Base-by-base conservation (phyloP, 768 basidiomycete species). In the Boletus rubescentipes region DNA sequence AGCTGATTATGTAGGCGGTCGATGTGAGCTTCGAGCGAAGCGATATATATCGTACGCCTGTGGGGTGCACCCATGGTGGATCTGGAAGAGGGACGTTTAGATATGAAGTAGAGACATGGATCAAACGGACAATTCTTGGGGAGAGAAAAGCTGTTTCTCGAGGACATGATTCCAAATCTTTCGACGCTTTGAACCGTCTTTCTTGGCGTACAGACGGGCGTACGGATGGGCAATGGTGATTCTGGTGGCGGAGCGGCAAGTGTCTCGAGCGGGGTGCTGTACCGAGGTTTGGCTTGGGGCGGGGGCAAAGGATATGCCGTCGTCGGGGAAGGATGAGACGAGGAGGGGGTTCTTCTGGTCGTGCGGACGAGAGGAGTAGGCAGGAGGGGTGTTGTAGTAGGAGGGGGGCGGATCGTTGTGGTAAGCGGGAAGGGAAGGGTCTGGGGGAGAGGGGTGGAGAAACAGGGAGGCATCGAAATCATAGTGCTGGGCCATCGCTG, bases 91-190 rank as follows among this genome's bases (percentile, higher is more conserved):
- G 10, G 34, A 15, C 9, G 47, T 4, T 14, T 5, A 26, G 9
- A 2, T 6, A 7, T 7, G 34, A 20, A 2, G 16, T 6, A 30
- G 42, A 11, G 35, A 39, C 9, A 15, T 31, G 23, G 4, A 5
- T 5, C 12, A 35, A 15, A 76, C 79, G 46, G 57, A 87, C 85
- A 91, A 64, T 67, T 91, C 87, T 44, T 80, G 79, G 0, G 86
- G 78, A 7, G 72, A 77, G 68, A 90, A 90, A 23, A 90, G 74
- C 14, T 76, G 75, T 64, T 89, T 89, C 69, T 91, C 89, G 53
- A 89, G 79, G 1, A 83, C 81, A 57, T 89, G 89, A 45, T 85
- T 86, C 89, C 89, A 91, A 15, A 87, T 86, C 64, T 83, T 86
- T 16, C 87, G 79, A 4, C 85, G 81, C 69, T 89, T 89, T 6